Conservation (phyloP, 495 filamentous ascomycete species). For the Choiromyces venosus region DNA sequence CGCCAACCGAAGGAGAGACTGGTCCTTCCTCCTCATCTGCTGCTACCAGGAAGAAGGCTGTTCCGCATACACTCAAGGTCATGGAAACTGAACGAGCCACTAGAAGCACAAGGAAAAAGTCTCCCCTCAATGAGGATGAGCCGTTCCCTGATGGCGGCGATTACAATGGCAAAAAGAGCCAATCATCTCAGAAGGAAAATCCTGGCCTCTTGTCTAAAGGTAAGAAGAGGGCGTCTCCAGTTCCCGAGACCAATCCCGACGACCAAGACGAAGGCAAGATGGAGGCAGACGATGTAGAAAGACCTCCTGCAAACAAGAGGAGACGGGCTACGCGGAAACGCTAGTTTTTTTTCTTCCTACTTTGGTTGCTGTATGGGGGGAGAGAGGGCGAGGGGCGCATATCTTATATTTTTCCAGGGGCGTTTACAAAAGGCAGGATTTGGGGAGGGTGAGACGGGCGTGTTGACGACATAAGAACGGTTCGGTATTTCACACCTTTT, state of each 20-base stretch:
- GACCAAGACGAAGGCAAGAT: not conserved
- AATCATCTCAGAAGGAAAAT: not conserved
- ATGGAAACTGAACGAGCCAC: no score
- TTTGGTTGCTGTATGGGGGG: not conserved
- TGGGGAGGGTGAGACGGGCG: not conserved
- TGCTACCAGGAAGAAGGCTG: not conserved
- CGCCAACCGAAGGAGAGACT: not conserved
- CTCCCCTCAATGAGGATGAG: not conserved
- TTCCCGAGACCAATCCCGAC: not conserved
- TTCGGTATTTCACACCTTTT: no score
- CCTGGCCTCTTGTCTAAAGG: not conserved
- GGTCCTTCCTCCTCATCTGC: not conserved
- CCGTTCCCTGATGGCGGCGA: no score
- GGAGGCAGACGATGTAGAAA: not conserved
- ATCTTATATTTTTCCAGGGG: no score
- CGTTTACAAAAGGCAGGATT: not conserved
- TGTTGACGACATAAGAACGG: not conserved
- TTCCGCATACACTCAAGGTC: not conserved
- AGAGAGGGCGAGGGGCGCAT: not conserved
- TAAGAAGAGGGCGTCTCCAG: not conserved
- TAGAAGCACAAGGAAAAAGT: not conserved
- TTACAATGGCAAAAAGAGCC: not conserved
- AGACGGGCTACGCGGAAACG: not conserved
- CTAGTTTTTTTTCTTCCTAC: not conserved
- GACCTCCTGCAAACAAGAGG: not conserved